Base-by-base conservation (phyloP, 2,329 filamentous ascomycete genomes). In the Trichoderma sp. region DNA sequence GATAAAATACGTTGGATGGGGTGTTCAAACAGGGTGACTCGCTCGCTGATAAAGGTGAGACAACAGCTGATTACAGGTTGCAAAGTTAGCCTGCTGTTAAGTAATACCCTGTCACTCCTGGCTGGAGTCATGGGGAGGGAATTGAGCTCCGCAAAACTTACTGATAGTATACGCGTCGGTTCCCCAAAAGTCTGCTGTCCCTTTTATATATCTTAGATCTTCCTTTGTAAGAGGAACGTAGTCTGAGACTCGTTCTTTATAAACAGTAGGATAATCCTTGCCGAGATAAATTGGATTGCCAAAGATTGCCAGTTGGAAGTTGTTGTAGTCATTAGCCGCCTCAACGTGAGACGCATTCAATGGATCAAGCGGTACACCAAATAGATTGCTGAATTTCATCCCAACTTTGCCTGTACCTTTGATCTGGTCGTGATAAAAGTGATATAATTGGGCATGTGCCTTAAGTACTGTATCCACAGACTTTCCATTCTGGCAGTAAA, bases 381-480 rank as follows among this genome's bases (percentile, higher is more conserved):
- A 89, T 77, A 89, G 89, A 78, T 80, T 83, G 77, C 85, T 87
- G 75, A 88, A 84, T 78, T 89, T 90, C 8, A 91, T 84, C 27
- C 38, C 35, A 45, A 66, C 63, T 73, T 86, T 85, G 0, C 88
- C 89, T 0, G 82, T 84, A 29, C 87, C 89, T 3, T 86, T 84
- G 38, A 91, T 83, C 27, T 88, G 86, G 8, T 90, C 86, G 63
- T 88, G 86, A 80, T 91, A 91, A 81, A 87, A 91, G 79, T 87
- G 85, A 59, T 86, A 87, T 0, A 89, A 83, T 27, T 85, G 82
- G 0, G 88, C 87, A 75, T 90, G 88, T 0, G 88, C 83, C 75
- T 86, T 86, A 76, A 89, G 77, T 12, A 87, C 85, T 29, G 84
- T 81, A 71, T 86, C 81, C 11, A 84, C 81, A 3, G 81, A 80